Evolutionary conservation across 495 filamentous ascomycete genomes (phyloP), one percentile per base, ranked within the genome.

Genomic region (Immersiella caudata): DNA sequence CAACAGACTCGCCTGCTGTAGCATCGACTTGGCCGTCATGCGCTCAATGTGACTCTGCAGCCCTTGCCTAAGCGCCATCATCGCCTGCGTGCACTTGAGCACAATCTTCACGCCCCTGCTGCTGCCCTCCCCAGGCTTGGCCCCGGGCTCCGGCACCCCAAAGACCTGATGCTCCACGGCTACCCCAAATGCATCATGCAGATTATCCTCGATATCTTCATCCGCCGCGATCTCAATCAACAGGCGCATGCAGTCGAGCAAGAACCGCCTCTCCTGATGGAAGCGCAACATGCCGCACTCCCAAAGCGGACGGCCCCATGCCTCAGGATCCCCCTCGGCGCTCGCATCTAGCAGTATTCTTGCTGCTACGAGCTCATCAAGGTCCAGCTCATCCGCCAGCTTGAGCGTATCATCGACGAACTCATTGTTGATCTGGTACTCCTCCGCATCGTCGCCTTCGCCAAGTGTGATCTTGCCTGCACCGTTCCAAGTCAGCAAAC

Each of bases 291-390:
- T 83, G 67, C 91, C 91, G 61, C 88, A 87, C 67, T 90, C 87
- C 50, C 90, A 79, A 68, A 88, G 81, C 24, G 92, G 79, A 29
- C 92, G 85, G 65, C 91, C 91, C 26, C 93, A 81, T 18, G 82
- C 70, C 56, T 87, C 82, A 11, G 87, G 80, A 68, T 91, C 87
- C 57, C 86, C 82, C 73, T 91, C 85, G 7, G 90, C 82, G 71
- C 89, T 84, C 9, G 90, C 86, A 49, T 84, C 83, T 20, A 96
- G 76, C 65, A 94, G 86, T 25, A 96, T 79, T 56, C 83, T 76
- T 7, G 93, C 91, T 22, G 96, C 90, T 73, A 93, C 82, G 58
- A 96, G 70, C 77, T 99, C 95, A 78, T 99, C 94, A 27, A 99
- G 83, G 70, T 96, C 86, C 62, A 97, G 82, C 25, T 89, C 89